Evolutionary conservation across 2,329 filamentous ascomycete genomes (phyloP).

Genomic region (Venturia nashicola): DNA sequence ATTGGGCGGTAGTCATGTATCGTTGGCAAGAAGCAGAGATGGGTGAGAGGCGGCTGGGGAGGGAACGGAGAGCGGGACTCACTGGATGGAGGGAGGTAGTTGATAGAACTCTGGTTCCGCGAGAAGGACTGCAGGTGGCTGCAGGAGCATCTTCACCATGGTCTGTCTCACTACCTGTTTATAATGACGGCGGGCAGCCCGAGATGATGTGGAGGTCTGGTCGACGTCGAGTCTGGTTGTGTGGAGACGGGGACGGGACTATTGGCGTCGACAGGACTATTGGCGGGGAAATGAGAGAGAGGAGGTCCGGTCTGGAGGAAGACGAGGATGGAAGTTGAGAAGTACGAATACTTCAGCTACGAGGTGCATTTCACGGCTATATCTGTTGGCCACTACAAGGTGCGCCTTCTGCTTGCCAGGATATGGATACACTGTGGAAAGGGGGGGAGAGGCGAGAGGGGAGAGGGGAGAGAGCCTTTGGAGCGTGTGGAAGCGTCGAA

Average conservation of each 20-base stretch:
- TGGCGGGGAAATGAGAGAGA: neutral
- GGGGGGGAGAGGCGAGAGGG: neutral
- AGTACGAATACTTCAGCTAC: no score
- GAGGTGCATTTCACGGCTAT: neutral
- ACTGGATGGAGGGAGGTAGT: conserved; percentile 4
- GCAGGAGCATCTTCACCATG: neutral
- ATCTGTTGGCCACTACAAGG: neutral
- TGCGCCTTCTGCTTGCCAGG: neutral
- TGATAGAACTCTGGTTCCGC: conserved; percentile 1
- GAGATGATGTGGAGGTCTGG: neutral
- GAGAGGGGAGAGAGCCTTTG: neutral
- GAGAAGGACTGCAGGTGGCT: neutral
- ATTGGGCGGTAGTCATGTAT: no score
- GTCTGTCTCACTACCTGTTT: neutral
- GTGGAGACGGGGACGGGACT: neutral
- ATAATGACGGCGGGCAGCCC: neutral
- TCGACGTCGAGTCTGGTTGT: neutral
- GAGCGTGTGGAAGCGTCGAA: neutral
- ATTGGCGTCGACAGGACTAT: neutral
- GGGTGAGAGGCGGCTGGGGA: neutral
- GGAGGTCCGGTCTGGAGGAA: neutral
- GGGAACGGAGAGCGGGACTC: neutral
- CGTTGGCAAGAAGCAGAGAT: neutral
- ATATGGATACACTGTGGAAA: no score
- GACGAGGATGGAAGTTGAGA: neutral